Conservation (phyloP, 164 flowering plant genomes). For the Aristolochia contorta region DNA sequence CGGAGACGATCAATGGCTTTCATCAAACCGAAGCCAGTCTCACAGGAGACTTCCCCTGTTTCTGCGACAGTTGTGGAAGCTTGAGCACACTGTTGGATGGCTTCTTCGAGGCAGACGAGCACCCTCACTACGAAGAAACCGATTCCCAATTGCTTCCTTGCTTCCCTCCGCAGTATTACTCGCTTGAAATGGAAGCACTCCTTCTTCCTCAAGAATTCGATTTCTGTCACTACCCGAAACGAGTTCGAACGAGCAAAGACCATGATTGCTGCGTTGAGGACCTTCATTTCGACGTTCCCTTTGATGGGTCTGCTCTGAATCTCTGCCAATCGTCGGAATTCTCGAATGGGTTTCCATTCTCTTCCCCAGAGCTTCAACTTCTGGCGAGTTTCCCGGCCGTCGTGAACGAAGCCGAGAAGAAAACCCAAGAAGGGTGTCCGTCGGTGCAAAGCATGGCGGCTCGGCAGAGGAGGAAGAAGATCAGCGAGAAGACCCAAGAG, state of each 20-base stretch:
- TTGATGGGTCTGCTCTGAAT: not conserved
- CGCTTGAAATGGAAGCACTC: not conserved
- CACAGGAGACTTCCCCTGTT: conserved; percentile 2
- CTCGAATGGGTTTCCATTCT: not conserved
- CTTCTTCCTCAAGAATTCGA: conserved; percentile 5
- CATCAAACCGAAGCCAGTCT: conserved; percentile 2
- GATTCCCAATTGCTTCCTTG: conserved; percentile 1
- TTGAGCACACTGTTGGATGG: not conserved
- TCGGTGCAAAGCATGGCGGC: conserved; percentile 82
- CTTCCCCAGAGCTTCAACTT: not conserved
- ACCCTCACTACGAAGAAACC: not conserved
- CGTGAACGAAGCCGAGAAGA: conserved; percentile 1
- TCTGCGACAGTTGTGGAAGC: not conserved
- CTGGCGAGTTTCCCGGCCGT: not conserved
- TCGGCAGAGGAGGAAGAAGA: conserved; percentile 75
- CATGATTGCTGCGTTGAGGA: not conserved
- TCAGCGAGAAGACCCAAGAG: conserved; percentile 79
- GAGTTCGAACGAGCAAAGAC: not conserved
- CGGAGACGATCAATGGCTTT: not conserved
- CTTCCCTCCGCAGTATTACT: not conserved
- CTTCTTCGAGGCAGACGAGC: conserved; percentile 4
- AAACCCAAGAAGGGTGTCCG: conserved; percentile 9
- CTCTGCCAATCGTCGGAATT: not conserved
- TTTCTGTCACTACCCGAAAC: conserved; percentile 7
- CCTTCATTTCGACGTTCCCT: not conserved